Conservation (phyloP, 2,329 filamentous ascomycete species). For the Alternaria ethzedia region DNA sequence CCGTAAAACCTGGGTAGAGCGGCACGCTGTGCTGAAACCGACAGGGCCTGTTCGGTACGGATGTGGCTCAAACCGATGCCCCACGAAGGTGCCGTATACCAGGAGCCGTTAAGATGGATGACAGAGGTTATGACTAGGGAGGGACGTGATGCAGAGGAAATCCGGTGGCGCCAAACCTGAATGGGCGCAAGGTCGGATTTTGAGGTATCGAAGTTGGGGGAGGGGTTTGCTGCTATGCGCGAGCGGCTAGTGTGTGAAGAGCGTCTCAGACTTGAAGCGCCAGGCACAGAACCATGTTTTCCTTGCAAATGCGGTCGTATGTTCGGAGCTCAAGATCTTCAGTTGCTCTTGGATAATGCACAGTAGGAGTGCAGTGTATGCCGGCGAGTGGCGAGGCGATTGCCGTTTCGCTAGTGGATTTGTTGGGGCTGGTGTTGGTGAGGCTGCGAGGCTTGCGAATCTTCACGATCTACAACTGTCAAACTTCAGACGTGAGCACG, state of each 20-base stretch:
- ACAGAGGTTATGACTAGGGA: slow-evolving; percentile 33
- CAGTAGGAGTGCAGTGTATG: slow-evolving; percentile 16
- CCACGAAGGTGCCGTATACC: slow-evolving; percentile 39
- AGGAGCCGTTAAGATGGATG: slow-evolving; percentile 35
- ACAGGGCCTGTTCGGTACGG: slow-evolving; percentile 35
- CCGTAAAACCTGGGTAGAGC: slow-evolving; percentile 36
- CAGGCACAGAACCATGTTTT: slow-evolving; percentile 47
- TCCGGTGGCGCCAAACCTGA: slow-evolving; percentile 33
- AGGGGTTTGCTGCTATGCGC: slow-evolving; percentile 38
- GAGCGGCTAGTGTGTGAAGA: slow-evolving; percentile 44
- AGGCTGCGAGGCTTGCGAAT: background rate
- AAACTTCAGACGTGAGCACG: background rate
- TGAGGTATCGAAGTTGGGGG: slow-evolving; percentile 25
- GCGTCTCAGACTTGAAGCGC: slow-evolving; percentile 50
- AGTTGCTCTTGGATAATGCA: slow-evolving; percentile 28
- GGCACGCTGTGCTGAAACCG: slow-evolving; percentile 47
- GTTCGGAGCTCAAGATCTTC: slow-evolving; percentile 25
- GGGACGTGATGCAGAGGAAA: slow-evolving; percentile 27
- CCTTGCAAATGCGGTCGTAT: slow-evolving; percentile 23
- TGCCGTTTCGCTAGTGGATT: slow-evolving; percentile 13
- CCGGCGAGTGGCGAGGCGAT: slow-evolving; percentile 30
- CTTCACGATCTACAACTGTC: background rate
- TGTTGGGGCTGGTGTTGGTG: slow-evolving; percentile 1
- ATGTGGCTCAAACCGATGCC: slow-evolving; percentile 46
- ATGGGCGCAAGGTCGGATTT: slow-evolving; percentile 20